Base-by-base conservation (phyloP, 768 basidiomycete species). In the Steccherinum ochraceum region DNA sequence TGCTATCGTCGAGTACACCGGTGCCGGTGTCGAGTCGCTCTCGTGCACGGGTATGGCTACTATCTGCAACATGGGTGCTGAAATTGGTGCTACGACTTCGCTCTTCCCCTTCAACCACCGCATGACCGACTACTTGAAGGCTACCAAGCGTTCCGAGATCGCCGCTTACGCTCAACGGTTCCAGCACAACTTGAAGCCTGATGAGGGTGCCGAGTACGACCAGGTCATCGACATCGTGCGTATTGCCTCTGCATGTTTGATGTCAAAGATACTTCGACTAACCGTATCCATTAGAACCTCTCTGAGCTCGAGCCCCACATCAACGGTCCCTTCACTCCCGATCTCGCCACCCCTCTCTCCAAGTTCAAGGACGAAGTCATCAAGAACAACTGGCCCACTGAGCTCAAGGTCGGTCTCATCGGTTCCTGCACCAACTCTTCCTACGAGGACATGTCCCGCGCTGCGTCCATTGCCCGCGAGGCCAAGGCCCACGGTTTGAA, bases 361-460 rank as follows among this genome's bases (percentile, higher is more conserved):
- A 89, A 95, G 78, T 96, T 98, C 64, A 89, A 89, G 47, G 73
- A 76, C 25, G 92, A 83, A 59, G 92, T 89, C 54, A 92, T 91
- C 81, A 84, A 89, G 76, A 97, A 98, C 76, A 76, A 79, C 67
- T 98, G 96, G 96, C 96, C 96, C 30, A 77, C 86, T 50, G 94
- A 99, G 68, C 84, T 99, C 74, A 93, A 89, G 75, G 96, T 98
- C 61, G 92, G 83, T 54, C 85, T 99, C 52, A 98, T 99, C 67
- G 96, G 96, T 48, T 98, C 96, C 44, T 99, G 96, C 85, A 98
- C 96, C 68, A 99, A 99, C 82, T 98, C 96, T 44, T 98, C 96
- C 26, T 99, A 99, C 67, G 96, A 99, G 74, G 96, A 99, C 72
- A 96, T 98, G 95, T 88, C 93, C 30, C 93, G 96, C 66, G 89